Evolutionary conservation across 1,284 basidiomycete species (phyloP).

Genomic region (Cutaneotrichosporon spelunceum): DNA sequence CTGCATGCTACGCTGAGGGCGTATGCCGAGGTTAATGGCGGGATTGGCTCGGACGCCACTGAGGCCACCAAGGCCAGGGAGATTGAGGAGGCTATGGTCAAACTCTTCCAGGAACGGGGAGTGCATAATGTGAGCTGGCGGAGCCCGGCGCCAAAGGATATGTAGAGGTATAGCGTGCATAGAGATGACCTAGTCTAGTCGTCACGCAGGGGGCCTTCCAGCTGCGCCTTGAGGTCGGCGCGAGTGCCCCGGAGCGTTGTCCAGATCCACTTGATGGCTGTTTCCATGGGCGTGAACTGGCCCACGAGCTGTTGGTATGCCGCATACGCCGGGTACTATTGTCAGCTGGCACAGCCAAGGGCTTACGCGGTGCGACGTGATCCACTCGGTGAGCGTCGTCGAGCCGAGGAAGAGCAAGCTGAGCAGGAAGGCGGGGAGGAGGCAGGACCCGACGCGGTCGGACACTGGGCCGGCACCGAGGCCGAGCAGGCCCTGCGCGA

Average conservation of each 20-base stretch:
- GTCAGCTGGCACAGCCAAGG: constrained; percentile 6
- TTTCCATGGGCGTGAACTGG: constrained; percentile 68
- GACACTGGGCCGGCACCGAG: constrained; percentile 34
- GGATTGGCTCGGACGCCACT: too few relatives aligned
- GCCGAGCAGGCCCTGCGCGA: constrained; percentile 53
- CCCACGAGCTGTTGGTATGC: constrained; percentile 75
- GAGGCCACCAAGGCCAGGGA: too few relatives aligned
- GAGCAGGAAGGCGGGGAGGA: constrained; percentile 20
- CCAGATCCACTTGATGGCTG: constrained; percentile 50
- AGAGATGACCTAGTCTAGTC: background rate
- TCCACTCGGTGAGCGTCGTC: constrained; percentile 74
- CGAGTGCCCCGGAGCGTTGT: constrained; percentile 22
- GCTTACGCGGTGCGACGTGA: constrained; percentile 63
- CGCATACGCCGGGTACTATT: constrained; percentile 66
- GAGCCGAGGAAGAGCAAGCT: constrained; percentile 67
- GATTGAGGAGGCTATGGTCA: constrained; percentile 56
- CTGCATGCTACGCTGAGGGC: constrained; percentile 68
- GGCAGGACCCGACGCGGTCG: background rate
- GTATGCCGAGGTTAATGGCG: constrained; percentile 62
- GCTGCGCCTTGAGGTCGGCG: background rate
- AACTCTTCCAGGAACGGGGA: constrained; percentile 57
- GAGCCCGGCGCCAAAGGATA: constrained; percentile 27
- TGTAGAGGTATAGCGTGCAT: background rate
- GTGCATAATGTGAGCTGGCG: constrained; percentile 56
- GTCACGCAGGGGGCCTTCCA: background rate